phyloP scores from a whole-genome alignment of 2,329 filamentous ascomycete species.

The Plenodomus tracheiphilus region DNA sequence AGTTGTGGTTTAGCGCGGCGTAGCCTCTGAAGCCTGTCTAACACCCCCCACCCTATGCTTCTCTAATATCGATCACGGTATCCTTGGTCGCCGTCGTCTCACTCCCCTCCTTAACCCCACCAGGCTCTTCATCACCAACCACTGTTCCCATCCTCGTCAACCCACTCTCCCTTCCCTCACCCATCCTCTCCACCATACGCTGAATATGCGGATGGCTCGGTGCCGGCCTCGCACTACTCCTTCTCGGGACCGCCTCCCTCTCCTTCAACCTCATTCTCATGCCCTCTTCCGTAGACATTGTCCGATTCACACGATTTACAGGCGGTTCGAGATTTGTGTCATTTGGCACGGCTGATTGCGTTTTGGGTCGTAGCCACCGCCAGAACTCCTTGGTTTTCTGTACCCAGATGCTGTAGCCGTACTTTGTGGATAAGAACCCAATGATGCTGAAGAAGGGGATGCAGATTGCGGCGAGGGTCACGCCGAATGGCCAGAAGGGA shows the following conservation, averaged over 20 bases:
- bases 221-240: slow-evolving; percentile 13
- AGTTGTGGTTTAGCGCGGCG: too few species aligned
- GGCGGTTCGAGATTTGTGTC: slow-evolving; percentile 10
- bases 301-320: slow-evolving; percentile 18
- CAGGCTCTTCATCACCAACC: slow-evolving; percentile 5
- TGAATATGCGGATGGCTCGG: slow-evolving; percentile 35
- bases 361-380: slow-evolving; percentile 30
- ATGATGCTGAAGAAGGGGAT: slow-evolving; percentile 53
- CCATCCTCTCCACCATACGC: slow-evolving; percentile 32
- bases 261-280: slow-evolving; percentile 28
- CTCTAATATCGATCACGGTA: slow-evolving; percentile 25
- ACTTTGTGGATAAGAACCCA: slow-evolving; percentile 48
- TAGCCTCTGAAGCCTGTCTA: too few species aligned
- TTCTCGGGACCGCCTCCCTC: slow-evolving; percentile 3
- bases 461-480: slow-evolving; percentile 49
- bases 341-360: slow-evolving; percentile 3
- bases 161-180: slow-evolving; percentile 31
- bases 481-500: slow-evolving; percentile 45
- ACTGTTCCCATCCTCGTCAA: slow-evolving; percentile 27
- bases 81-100: slow-evolving; percentile 19
- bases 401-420: slow-evolving; percentile 45
- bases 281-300: slow-evolving; percentile 32
- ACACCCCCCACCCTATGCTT: slow-evolving; percentile 3
- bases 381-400: slow-evolving; percentile 33
- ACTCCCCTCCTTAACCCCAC: slow-evolving; percentile 2